Evolutionary conservation across 345 rosid species (phyloP).

Genomic region (Salix arbutifolia): DNA sequence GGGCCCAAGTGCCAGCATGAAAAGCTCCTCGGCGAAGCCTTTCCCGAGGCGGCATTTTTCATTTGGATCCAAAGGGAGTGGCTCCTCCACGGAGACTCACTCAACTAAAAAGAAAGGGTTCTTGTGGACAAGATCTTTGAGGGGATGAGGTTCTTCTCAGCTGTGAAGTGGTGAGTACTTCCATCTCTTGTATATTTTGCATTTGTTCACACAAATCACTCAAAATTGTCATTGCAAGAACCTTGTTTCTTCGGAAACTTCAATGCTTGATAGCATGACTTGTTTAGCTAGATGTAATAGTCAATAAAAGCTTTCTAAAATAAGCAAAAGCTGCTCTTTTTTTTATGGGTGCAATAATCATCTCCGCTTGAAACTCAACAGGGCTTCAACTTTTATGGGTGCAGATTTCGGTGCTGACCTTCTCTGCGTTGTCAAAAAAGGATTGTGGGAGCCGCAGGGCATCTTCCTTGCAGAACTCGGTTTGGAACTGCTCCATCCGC

Average conservation of each 20-base stretch:
- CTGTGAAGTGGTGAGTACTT: slow-evolving; percentile 31
- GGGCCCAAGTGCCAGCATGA: slow-evolving; percentile 63
- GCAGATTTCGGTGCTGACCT: slow-evolving; percentile 28
- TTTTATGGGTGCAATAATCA: neutral
- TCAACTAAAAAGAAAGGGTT: slow-evolving; percentile 61
- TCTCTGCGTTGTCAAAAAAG: slow-evolving; percentile 18
- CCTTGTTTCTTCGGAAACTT: neutral
- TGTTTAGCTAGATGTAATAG: neutral
- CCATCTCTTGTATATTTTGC: neutral
- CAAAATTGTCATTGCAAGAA: neutral
- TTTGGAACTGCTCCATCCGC: slow-evolving; percentile 16
- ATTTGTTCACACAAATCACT: neutral
- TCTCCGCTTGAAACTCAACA: neutral
- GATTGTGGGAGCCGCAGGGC: slow-evolving; percentile 9
- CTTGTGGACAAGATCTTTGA: slow-evolving; percentile 86
- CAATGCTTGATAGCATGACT: neutral
- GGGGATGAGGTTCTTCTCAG: slow-evolving; percentile 46
- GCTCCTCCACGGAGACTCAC: slow-evolving; percentile 47
- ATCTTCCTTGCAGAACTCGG: slow-evolving; percentile 6
- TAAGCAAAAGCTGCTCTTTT: neutral
- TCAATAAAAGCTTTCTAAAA: neutral
- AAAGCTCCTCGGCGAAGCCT: slow-evolving; percentile 52
- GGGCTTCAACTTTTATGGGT: neutral
- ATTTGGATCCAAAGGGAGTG: slow-evolving; percentile 63
- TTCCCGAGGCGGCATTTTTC: slow-evolving; percentile 75